Conservation (phyloP, 2,329 filamentous ascomycete species). For the Cladosporium sp. region DNA sequence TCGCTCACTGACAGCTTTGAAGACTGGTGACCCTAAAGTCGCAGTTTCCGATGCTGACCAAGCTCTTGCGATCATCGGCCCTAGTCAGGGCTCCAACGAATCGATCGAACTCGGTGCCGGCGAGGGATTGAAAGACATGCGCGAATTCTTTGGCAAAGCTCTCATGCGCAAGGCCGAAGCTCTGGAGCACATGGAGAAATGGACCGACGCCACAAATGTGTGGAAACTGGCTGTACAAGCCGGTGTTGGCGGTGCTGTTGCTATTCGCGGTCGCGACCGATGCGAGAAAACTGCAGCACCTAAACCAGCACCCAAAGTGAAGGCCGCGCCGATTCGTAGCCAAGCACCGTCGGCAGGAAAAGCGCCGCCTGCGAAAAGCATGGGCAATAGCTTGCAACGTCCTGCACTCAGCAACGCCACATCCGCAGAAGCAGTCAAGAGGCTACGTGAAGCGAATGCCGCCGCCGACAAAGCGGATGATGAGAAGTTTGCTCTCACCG, state of each 20-base stretch:
- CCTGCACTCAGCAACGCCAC: slow-evolving; percentile 29
- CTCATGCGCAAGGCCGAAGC: slow-evolving; percentile 93
- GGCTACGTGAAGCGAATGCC: slow-evolving; percentile 76
- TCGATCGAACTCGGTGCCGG: slow-evolving; percentile 62
- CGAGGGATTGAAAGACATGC: slow-evolving; percentile 71
- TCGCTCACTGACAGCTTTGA: slow-evolving; percentile 80
- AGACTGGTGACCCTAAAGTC: slow-evolving; percentile 85
- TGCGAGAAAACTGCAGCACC: slow-evolving; percentile 75
- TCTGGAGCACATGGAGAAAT: slow-evolving; percentile 90
- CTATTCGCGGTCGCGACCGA: slow-evolving; percentile 77
- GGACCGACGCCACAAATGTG: slow-evolving; percentile 72
- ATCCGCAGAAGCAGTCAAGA: slow-evolving; percentile 68
- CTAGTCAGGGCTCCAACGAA: slow-evolving; percentile 73
- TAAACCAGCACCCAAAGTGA: slow-evolving; percentile 39
- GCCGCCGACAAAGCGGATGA: slow-evolving; percentile 83
- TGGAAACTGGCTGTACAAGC: slow-evolving; percentile 82
- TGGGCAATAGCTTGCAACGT: slow-evolving; percentile 24
- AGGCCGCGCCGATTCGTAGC: slow-evolving; percentile 10
- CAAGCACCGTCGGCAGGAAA: slow-evolving; percentile 12
- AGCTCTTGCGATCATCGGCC: slow-evolving; percentile 74
- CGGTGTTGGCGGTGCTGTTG: slow-evolving; percentile 78
- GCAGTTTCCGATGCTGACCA: slow-evolving; percentile 80
- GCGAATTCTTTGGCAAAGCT: slow-evolving; percentile 88
- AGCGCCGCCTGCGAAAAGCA: slow-evolving; percentile 18
- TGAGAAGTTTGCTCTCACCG: slow-evolving; percentile 84